Conservation (phyloP, 2,329 filamentous ascomycete genomes). For the Aspergillus terreus region DNA sequence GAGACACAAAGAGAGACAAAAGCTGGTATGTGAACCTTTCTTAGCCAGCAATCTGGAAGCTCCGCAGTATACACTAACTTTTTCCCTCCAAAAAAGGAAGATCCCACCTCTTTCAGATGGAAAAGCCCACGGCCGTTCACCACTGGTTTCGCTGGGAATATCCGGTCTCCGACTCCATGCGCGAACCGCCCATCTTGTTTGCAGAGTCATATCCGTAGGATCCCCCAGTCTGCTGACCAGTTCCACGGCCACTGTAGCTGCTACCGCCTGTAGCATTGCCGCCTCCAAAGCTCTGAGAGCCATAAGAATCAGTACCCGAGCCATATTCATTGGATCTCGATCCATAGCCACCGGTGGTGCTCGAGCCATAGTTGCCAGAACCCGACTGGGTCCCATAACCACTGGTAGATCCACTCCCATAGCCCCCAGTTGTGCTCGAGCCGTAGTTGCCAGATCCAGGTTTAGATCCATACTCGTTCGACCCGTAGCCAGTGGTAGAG, state of each 20-base stretch:
- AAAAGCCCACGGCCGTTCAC: constrained; percentile 1
- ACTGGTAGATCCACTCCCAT: not conserved
- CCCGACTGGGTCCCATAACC: too few species aligned
- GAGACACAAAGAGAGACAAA: too few species aligned
- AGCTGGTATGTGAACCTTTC: too few species aligned
- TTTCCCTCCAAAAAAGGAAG: too few species aligned
- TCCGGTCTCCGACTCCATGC: constrained; percentile 8
- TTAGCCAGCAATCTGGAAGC: too few species aligned
- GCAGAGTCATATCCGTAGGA: constrained; percentile 4
- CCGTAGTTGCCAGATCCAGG: constrained; percentile 10
- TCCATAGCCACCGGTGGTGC: constrained; percentile 2
- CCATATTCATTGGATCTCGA: constrained; percentile 1
- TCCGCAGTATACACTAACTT: too few species aligned
- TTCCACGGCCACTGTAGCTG: constrained; percentile 10
- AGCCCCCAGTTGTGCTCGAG: constrained; percentile 1
- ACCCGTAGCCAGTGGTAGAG: not conserved
- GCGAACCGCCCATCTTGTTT: constrained; percentile 9
- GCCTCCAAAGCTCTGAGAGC: constrained; percentile 7
- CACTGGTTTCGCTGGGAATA: constrained; percentile 12
- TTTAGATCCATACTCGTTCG: constrained; percentile 31
- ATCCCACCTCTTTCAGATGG: too few species aligned
- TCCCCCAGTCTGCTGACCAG: constrained; percentile 1
- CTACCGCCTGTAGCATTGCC: constrained; percentile 9
- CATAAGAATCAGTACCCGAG: constrained; percentile 4
- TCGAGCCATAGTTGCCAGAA: constrained; percentile 4